These are phyloP conservation scores for Pleoardoris graminearum DNA, from an alignment of 2,329 filamentous ascomycete genomes.

Conservation along the genomic window DNA sequence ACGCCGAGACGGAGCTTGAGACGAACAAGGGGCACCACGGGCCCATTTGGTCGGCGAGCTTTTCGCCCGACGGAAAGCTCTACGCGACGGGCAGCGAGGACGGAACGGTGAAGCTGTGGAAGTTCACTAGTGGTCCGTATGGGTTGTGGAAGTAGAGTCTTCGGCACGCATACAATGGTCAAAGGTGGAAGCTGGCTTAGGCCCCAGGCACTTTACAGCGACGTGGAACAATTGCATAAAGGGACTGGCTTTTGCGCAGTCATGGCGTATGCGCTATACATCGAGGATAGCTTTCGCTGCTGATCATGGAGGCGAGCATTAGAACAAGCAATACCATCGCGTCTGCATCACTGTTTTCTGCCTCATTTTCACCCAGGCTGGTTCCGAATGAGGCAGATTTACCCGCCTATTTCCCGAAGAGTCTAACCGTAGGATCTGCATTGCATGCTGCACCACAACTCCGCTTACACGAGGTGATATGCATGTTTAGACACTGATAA, in stretches of 20 bases:
- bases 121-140: slow-evolving; percentile 66
- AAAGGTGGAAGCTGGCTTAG: background rate
- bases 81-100: slow-evolving; percentile 97
- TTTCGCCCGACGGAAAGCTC: slow-evolving; percentile 92
- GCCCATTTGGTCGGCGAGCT: slow-evolving; percentile 93
- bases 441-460: background rate
- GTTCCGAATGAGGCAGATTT: background rate
- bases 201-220: background rate
- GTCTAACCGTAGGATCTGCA: slow-evolving; percentile 11
- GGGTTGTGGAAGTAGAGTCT: slow-evolving; percentile 63
- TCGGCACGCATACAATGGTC: background rate
- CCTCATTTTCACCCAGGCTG: background rate
- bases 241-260: background rate
- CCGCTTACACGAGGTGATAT: slow-evolving; percentile 12
- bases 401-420: slow-evolving; percentile 2
- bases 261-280: background rate
- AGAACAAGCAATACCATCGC: background rate
- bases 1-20: slow-evolving; percentile 81
- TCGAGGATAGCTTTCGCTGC: background rate
- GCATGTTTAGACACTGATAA: slow-evolving; percentile 9
- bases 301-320: background rate
- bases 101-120: slow-evolving; percentile 93
- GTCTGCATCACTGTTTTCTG: background rate
- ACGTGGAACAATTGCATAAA: background rate
- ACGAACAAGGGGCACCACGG: slow-evolving; percentile 97